Evolutionary conservation across 345 rosid species (phyloP), one percentile per base, ranked within the genome.

Genomic region (Pistacia integerrima): DNA sequence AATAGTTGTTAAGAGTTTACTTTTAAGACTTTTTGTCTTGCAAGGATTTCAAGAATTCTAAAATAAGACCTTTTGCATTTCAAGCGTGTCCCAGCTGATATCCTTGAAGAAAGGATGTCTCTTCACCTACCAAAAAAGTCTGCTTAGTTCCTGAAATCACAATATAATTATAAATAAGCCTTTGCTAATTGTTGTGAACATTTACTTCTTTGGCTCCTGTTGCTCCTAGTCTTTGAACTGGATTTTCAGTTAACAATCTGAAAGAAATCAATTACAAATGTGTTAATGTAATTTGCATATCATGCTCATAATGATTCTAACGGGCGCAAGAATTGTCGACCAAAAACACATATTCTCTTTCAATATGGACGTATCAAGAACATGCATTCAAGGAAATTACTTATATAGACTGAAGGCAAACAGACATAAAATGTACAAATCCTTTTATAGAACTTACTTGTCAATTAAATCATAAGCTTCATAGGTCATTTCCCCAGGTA

Each of bases 81-180:
- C 92, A 59, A 96, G 93, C 4, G 99, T 93, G 79, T 89, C 97
- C 99, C 97, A 96, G 83, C 86, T 96, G 52, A 93, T 90, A 83
- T 96, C 85, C 86, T 84, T 88, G 82, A 96, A 93, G 80, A 96
- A 93, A 66, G 86, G 76, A 82, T 96, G 98, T 63, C 76, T 82
- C 87, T 93, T 93, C 84, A 93, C 97, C 99, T 96, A 85, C 69
- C 62, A 61, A 18, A 49, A 77, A 62, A 62, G 22, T 85, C 75
- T 49, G 76, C 55, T 81, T 73, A 77, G 73, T 60, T 64, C 52
- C 67, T 16, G 35, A 75, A 28, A 16, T 57, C 52, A 41, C 28
- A 36, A 49, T 64, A 62, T 44, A 65, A 7, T 35, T 72, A n/a
- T 57, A 56, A 33, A n/a, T 59, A 76, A 41, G 70, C 72, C 71